Percentiles rank a stretch among this genome's conserved stretches.
Conservation (phyloP, 2,329 filamentous ascomycete species). For the Aspergillus fischeri region DNA sequence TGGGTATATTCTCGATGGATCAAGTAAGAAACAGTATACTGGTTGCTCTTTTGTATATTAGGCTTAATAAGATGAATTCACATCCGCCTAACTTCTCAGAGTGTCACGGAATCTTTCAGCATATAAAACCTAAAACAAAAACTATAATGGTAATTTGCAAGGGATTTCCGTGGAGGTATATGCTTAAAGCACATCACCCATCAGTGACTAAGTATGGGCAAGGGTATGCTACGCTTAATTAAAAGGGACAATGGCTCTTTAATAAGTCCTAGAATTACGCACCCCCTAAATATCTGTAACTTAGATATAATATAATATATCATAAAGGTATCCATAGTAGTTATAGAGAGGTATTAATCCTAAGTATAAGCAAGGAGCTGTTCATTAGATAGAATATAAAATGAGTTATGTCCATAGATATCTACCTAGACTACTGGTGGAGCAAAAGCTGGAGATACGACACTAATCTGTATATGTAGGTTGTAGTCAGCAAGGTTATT, state of each 20-base stretch:
- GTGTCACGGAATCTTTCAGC: neutral
- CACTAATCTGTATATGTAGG: neutral
- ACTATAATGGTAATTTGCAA: neutral
- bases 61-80: neutral
- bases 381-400: neutral
- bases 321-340: neutral
- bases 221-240: too few relatives aligned
- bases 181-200: neutral
- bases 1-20: slow-evolving; percentile 88
- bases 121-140: neutral
- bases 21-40: slow-evolving; percentile 2
- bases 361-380: neutral
- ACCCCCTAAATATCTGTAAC: neutral
- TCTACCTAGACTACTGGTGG: neutral
- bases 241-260: too few relatives aligned
- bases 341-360: neutral
- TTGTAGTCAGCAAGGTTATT: neutral
- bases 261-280: too few relatives aligned
- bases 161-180: neutral
- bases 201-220: neutral
- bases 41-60: neutral
- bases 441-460: neutral
- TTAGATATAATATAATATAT: neutral
- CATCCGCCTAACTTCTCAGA: neutral
- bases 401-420: neutral